Percentiles rank a stretch among this genome's conserved stretches.
phyloP scores from a whole-genome alignment of 495 filamentous ascomycete species.

The Xylaria telfairii region DNA sequence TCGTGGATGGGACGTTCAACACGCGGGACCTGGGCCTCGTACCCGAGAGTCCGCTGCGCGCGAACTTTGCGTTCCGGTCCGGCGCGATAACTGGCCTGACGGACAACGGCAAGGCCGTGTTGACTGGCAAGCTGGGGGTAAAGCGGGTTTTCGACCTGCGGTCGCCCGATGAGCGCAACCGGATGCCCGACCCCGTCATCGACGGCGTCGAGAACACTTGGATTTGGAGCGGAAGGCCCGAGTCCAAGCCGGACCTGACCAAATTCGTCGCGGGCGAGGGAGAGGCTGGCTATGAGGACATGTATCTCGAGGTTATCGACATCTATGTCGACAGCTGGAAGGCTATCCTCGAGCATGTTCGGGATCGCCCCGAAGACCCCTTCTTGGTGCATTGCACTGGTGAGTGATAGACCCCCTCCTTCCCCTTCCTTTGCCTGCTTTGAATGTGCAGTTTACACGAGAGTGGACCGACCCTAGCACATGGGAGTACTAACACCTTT shows the following conservation, averaged over 20 bases:
- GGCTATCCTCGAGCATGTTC: constrained; percentile 46
- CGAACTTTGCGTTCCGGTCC: constrained; percentile 58
- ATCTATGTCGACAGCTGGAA: constrained; percentile 43
- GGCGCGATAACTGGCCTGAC: constrained; percentile 50
- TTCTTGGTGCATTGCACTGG: constrained; percentile 60
- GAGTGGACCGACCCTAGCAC: too few relatives aligned
- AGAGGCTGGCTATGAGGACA: constrained; percentile 45
- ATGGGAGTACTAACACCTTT: background rate
- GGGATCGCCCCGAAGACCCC: constrained; percentile 40
- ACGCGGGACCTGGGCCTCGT: constrained; percentile 61
- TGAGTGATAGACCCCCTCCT: constrained; percentile 32
- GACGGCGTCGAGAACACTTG: constrained; percentile 49
- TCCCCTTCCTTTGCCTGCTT: too few relatives aligned
- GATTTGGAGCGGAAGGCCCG: constrained; percentile 39
- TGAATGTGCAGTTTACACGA: background rate
- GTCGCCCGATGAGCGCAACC: constrained; percentile 43
- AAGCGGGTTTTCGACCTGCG: constrained; percentile 52
- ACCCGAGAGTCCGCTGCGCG: constrained; percentile 47
- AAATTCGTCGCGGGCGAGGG: constrained; percentile 49
- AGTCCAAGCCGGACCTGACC: constrained; percentile 39
- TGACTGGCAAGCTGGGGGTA: constrained; percentile 47
- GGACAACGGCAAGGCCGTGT: constrained; percentile 43
- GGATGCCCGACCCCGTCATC: constrained; percentile 45
- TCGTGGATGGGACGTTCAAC: constrained; percentile 59
- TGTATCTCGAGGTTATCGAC: constrained; percentile 51